Evolutionary conservation across 2,329 filamentous ascomycete genomes (phyloP).

Genomic region (Lecanicillium sp.): DNA sequence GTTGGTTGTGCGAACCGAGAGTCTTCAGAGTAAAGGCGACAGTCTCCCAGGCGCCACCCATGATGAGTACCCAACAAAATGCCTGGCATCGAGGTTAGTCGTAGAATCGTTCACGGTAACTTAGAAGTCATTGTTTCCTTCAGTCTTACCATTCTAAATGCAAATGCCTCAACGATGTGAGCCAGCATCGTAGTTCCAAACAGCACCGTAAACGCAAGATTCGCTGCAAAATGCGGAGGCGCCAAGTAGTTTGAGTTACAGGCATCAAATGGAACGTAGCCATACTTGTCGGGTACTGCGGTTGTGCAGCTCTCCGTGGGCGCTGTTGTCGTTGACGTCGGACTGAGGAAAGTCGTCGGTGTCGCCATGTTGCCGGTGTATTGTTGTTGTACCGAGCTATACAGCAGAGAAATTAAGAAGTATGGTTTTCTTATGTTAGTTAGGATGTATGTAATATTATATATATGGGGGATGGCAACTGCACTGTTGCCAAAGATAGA

Average conservation of each 20-base stretch:
- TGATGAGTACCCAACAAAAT: slow-evolving; percentile 31
- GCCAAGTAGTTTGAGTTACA: slow-evolving; percentile 26
- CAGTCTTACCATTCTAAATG: slow-evolving; percentile 21
- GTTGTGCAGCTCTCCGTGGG: slow-evolving; percentile 23
- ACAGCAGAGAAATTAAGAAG: too few species aligned
- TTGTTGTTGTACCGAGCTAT: too few species aligned
- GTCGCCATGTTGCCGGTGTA: slow-evolving; percentile 13
- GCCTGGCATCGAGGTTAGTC: slow-evolving; percentile 12
- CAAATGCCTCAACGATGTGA: slow-evolving; percentile 20
- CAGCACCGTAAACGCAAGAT: slow-evolving; percentile 22
- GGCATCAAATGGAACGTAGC: slow-evolving; percentile 20
- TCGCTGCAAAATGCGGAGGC: slow-evolving; percentile 24
- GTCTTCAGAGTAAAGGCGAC: slow-evolving; percentile 28
- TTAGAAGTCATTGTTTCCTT: too few species aligned
- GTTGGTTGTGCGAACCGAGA: slow-evolving; percentile 28
- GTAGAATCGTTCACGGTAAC: neutral
- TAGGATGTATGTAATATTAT: too few species aligned
- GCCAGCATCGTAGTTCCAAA: slow-evolving; percentile 20
- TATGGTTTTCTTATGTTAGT: too few species aligned
- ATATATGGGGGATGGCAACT: too few species aligned
- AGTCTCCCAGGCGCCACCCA: slow-evolving; percentile 31
- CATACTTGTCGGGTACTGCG: slow-evolving; percentile 23
- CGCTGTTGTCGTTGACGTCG: slow-evolving; percentile 32
- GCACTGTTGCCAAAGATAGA: slow-evolving; percentile 5
- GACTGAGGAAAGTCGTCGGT: slow-evolving; percentile 9